A percentile compares a stretch with the other conserved stretches of the same genome.
Conservation (phyloP, 768 basidiomycete genomes). For the Tubosaeta brunneosetosa region DNA sequence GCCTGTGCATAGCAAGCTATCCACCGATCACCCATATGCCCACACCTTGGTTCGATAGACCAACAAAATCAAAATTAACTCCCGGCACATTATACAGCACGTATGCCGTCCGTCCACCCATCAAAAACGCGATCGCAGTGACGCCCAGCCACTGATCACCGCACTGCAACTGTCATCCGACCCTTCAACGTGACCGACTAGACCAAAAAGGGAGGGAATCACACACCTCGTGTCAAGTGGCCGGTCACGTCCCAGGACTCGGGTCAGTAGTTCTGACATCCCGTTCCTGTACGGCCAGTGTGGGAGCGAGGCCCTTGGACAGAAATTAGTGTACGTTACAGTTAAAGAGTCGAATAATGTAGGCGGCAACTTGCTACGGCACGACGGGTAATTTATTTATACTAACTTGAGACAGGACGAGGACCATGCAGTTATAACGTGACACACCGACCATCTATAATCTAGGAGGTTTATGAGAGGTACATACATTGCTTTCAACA, state of each 20-base stretch:
- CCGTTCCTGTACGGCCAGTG: no score
- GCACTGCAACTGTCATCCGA: slow-evolving; percentile 24
- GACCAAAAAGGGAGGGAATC: neutral
- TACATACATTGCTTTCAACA: no score
- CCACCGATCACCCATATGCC: slow-evolving; percentile 2
- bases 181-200: neutral
- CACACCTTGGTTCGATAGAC: slow-evolving; percentile 2
- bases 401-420: no score
- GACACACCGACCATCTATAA: no score
- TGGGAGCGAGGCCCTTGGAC: slow-evolving; percentile 22
- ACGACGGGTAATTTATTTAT: no score
- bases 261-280: no score
- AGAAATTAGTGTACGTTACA: no score
- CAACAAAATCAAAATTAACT: slow-evolving; percentile 21
- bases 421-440: no score
- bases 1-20: no score
- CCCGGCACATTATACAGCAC: slow-evolving; percentile 60
- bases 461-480: no score
- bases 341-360: no score
- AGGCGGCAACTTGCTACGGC: no score
- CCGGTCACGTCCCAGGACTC: slow-evolving; percentile 44
- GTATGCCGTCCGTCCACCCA: slow-evolving; percentile 65
- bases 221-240: slow-evolving; percentile 42
- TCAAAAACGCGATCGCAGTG: slow-evolving; percentile 52
- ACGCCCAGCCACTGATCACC: slow-evolving; percentile 53